These are phyloP conservation scores for Kwoniella sp. DNA, from an alignment of 768 basidiomycete species.

Conservation along the genomic window DNA sequence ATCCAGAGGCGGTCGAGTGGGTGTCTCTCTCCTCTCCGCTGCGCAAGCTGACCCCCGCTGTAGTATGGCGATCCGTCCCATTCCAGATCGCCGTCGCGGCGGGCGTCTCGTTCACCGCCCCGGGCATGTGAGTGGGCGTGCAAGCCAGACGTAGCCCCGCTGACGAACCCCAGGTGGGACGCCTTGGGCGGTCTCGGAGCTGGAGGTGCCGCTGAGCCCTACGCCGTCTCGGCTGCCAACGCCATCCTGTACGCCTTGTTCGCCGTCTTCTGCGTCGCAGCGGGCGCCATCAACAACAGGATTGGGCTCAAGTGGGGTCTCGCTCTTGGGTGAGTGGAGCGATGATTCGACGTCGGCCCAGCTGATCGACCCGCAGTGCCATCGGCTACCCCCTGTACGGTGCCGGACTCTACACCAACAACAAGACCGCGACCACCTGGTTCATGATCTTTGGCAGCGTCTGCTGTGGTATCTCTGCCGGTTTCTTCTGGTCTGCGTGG, in stretches of 20 bases:
- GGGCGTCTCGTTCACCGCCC: slow-evolving; percentile 32
- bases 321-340: slow-evolving; percentile 31
- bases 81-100: slow-evolving; percentile 20
- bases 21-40: neutral
- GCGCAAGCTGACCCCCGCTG: too few relatives aligned
- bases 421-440: slow-evolving; percentile 31
- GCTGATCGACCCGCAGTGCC: neutral
- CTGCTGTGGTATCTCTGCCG: slow-evolving; percentile 38
- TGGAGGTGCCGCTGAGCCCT: slow-evolving; percentile 31
- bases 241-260: slow-evolving; percentile 29
- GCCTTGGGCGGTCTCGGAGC: slow-evolving; percentile 32
- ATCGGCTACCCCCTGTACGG: slow-evolving; percentile 37
- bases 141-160: too few relatives aligned
- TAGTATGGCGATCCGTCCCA: slow-evolving; percentile 21
- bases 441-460: slow-evolving; percentile 39
- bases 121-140: slow-evolving; percentile 27
- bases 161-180: slow-evolving; percentile 23
- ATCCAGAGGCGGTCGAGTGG: neutral
- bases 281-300: slow-evolving; percentile 32
- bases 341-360: too few relatives aligned
- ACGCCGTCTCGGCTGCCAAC: slow-evolving; percentile 32
- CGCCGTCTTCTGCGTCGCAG: slow-evolving; percentile 27
- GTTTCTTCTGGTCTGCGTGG: slow-evolving; percentile 36
- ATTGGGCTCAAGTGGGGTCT: slow-evolving; percentile 34
- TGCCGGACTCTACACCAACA: slow-evolving; percentile 40